These are phyloP conservation scores for Termitomyces sp. DNA, from an alignment of 768 basidiomycete genomes.

Conservation along the genomic window DNA sequence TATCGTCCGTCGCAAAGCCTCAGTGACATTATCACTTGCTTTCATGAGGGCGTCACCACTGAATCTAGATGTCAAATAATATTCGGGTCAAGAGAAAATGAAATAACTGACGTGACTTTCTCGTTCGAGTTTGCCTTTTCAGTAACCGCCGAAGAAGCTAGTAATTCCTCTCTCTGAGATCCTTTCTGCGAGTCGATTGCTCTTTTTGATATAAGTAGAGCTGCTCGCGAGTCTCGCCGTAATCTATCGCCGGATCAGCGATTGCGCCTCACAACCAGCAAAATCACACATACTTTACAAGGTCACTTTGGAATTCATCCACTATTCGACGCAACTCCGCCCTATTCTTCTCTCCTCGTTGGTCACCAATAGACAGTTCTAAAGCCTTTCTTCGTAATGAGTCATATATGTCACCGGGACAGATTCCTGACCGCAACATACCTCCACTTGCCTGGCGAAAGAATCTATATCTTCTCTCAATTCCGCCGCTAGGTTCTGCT, in stretches of 20 bases:
- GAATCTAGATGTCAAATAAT: background rate
- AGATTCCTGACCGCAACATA: constrained; percentile 21
- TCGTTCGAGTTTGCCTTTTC: constrained; percentile 49
- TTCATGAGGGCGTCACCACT: constrained; percentile 87
- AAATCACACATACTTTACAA: constrained; percentile 43
- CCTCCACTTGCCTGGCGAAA: constrained; percentile 66
- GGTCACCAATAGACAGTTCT: constrained; percentile 70
- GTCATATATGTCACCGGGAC: constrained; percentile 12
- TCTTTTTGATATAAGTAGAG: constrained; percentile 70
- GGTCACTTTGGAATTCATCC: constrained; percentile 39
- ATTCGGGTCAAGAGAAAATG: background rate
- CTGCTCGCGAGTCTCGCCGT: constrained; percentile 60
- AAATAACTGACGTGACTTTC: constrained; percentile 54
- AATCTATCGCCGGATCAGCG: constrained; percentile 33
- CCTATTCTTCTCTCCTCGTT: constrained; percentile 51
- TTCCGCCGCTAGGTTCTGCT: constrained; percentile 73
- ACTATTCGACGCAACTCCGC: constrained; percentile 46
- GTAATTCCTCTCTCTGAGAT: constrained; percentile 67
- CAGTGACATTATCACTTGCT: constrained; percentile 86
- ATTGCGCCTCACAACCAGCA: background rate
- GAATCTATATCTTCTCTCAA: constrained; percentile 71
- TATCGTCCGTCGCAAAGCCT: constrained; percentile 80
- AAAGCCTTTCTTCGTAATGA: constrained; percentile 43
- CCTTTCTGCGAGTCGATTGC: constrained; percentile 58
- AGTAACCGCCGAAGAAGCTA: constrained; percentile 45